phyloP scores from a whole-genome alignment of 2,329 filamentous ascomycete species.

The Botryotinia calthae region DNA sequence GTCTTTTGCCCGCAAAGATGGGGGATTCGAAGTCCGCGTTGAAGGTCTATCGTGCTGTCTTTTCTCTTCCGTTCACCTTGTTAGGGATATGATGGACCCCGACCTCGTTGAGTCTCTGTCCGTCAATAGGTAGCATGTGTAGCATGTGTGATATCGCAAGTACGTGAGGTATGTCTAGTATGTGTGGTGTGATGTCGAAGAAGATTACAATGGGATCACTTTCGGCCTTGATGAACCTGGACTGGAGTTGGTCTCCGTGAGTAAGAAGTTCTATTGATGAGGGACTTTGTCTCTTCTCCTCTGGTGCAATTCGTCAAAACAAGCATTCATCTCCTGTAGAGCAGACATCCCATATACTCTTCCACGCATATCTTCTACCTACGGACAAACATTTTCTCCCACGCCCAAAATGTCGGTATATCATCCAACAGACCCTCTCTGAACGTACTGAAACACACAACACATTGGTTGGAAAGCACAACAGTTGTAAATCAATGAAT shows the following conservation, averaged over 20 bases:
- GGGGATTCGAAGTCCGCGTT: neutral
- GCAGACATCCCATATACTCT: neutral
- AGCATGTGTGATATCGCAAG: neutral
- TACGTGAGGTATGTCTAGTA: neutral
- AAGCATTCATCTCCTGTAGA: neutral
- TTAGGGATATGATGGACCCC: neutral
- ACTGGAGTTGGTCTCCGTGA: neutral
- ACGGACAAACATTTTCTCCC: neutral
- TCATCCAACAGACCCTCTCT: neutral
- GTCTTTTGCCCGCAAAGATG: neutral
- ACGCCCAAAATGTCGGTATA: neutral
- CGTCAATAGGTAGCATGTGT: neutral
- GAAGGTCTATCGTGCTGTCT: neutral
- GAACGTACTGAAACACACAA: neutral
- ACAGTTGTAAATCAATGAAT: neutral
- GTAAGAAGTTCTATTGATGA: neutral
- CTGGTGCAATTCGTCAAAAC: neutral
- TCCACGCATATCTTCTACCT: neutral
- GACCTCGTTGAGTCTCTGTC: neutral
- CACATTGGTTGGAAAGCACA: neutral
- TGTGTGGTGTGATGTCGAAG: neutral
- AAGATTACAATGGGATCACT: neutral
- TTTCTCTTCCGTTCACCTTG: too few species aligned
- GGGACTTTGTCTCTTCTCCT: neutral
- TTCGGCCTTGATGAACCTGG: neutral